phyloP scores from a whole-genome alignment of 768 basidiomycete species.

The Collybia nuda region DNA sequence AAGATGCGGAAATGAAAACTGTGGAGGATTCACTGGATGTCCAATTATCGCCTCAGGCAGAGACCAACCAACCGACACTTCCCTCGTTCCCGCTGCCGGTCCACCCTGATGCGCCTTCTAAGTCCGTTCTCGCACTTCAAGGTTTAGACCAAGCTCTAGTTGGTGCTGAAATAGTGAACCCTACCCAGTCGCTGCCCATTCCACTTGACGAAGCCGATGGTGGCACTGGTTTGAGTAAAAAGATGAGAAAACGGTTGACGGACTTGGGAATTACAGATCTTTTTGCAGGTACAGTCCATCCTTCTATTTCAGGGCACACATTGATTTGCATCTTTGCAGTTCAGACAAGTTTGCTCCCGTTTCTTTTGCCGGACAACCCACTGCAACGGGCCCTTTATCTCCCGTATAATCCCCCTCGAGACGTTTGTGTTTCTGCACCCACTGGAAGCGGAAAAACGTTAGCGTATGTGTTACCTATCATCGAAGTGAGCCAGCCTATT shows the following conservation, averaged over 20 bases:
- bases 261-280: slow-evolving; percentile 84
- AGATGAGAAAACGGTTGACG: slow-evolving; percentile 58
- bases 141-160: slow-evolving; percentile 76
- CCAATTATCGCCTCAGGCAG: slow-evolving; percentile 7
- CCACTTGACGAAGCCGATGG: slow-evolving; percentile 37
- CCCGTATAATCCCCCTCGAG: slow-evolving; percentile 65
- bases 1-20: slow-evolving; percentile 14
- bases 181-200: slow-evolving; percentile 45
- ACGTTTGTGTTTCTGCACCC: slow-evolving; percentile 93
- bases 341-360: slow-evolving; percentile 85
- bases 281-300: slow-evolving; percentile 70
- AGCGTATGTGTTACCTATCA: slow-evolving; percentile 91
- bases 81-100: slow-evolving; percentile 71
- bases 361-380: slow-evolving; percentile 56
- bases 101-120: slow-evolving; percentile 68
- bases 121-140: slow-evolving; percentile 69
- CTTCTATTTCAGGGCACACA: slow-evolving; percentile 1
- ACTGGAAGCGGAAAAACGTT: slow-evolving; percentile 98
- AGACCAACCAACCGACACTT: slow-evolving; percentile 38
- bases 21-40: slow-evolving; percentile 1
- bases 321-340: slow-evolving; percentile 44
- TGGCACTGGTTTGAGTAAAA: slow-evolving; percentile 54
- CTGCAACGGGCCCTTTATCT: slow-evolving; percentile 53
- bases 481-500: slow-evolving; percentile 57
- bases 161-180: slow-evolving; percentile 68